A percentile compares a stretch with the other conserved stretches of the same genome.
These are phyloP conservation scores for Pulveroboletus sp. DNA, from an alignment of 768 basidiomycete species.

Conservation along the genomic window DNA sequence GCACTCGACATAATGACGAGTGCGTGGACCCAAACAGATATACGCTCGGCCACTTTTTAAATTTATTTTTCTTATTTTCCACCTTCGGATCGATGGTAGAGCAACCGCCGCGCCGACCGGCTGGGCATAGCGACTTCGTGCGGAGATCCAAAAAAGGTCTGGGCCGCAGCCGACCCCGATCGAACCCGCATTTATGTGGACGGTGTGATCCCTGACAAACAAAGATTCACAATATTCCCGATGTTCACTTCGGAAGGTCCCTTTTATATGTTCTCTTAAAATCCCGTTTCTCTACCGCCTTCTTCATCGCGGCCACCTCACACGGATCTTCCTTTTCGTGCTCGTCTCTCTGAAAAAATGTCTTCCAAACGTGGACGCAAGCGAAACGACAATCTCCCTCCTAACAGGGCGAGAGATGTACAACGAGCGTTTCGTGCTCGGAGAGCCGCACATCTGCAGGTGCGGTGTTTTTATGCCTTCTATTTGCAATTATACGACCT, in stretches of 20 bases:
- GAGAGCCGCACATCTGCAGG: slow-evolving; percentile 83
- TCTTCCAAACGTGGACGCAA: slow-evolving; percentile 87
- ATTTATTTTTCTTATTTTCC: too few species aligned
- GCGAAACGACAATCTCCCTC: slow-evolving; percentile 60
- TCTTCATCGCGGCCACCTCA: slow-evolving; percentile 31
- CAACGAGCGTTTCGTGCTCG: slow-evolving; percentile 87
- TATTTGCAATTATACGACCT: slow-evolving; percentile 39
- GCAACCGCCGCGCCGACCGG: slow-evolving; percentile 8
- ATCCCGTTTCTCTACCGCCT: slow-evolving; percentile 31
- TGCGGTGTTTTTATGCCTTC: slow-evolving; percentile 37
- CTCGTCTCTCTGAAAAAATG: slow-evolving; percentile 40
- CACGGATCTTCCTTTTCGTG: slow-evolving; percentile 11
- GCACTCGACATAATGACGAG: neutral
- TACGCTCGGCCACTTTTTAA: too few species aligned
- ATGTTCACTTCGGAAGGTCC: slow-evolving; percentile 33
- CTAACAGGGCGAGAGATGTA: slow-evolving; percentile 76
- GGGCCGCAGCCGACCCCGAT: slow-evolving; percentile 37
- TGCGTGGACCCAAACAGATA: too few species aligned
- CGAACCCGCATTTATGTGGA: slow-evolving; percentile 35
- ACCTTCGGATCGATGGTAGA: slow-evolving; percentile 19
- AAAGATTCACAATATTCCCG: slow-evolving; percentile 32
- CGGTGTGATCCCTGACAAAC: slow-evolving; percentile 32
- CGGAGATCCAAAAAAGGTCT: slow-evolving; percentile 36
- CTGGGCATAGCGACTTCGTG: slow-evolving; percentile 27
- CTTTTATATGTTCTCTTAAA: slow-evolving; percentile 39